phyloP scores from a whole-genome alignment of 192 early-diverging fungal genomes.

The Umbelopsis isabellina region DNA sequence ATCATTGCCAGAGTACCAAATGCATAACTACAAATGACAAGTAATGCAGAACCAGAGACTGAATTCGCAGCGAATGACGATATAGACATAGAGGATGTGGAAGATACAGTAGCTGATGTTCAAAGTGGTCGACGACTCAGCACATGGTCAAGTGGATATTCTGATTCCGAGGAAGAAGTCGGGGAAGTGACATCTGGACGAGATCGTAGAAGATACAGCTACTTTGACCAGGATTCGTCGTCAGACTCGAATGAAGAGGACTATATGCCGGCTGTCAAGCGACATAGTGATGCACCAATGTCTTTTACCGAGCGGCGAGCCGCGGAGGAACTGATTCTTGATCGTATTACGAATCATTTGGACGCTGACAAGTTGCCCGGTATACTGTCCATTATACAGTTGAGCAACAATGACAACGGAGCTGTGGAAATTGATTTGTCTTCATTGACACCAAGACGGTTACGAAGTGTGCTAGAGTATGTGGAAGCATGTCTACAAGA shows the following conservation, averaged over 20 bases:
- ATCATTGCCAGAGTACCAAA: not conserved
- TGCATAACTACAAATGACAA: constrained; percentile 3
- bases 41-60: not conserved
- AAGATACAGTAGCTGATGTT: not conserved
- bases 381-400: constrained; percentile 10
- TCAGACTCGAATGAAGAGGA: constrained; percentile 6
- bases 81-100: not conserved
- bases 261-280: not conserved
- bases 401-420: constrained; percentile 6
- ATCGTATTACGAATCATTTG: constrained; percentile 15
- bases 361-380: not conserved
- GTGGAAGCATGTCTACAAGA: constrained; percentile 8
- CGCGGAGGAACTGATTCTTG: constrained; percentile 9
- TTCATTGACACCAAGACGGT: not conserved
- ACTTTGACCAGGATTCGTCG: not conserved
- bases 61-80: not conserved
- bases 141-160: constrained; percentile 4
- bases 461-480: constrained; percentile 1
- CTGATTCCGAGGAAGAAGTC: not conserved
- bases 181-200: not conserved
- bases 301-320: constrained; percentile 5
- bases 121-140: not conserved
- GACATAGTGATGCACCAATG: constrained; percentile 4
- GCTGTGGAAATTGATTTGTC: constrained; percentile 6
- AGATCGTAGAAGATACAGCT: no score